phyloP scores from a whole-genome alignment of 441 rosid genomes.

The Metrosideros polymorpha region DNA sequence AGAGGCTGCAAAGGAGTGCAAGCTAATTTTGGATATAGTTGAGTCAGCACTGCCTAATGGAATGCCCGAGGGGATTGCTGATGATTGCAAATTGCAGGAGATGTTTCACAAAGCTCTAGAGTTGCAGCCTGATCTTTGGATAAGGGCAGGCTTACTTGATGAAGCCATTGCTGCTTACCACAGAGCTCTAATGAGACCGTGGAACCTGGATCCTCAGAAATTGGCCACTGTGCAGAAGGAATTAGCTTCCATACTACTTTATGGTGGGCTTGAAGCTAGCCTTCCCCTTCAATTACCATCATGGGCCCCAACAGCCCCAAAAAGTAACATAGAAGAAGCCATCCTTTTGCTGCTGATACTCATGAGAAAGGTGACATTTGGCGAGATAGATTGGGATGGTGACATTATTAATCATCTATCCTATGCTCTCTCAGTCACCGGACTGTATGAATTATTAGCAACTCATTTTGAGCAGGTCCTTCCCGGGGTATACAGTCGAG shows the following conservation, averaged over 20 bases:
- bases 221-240: conserved; percentile 68
- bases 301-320: conserved; percentile 30
- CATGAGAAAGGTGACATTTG: conserved; percentile 50
- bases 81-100: conserved; percentile 67
- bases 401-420: conserved; percentile 78
- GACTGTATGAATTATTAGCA: conserved; percentile 59
- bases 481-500: conserved; percentile 60
- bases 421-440: conserved; percentile 65
- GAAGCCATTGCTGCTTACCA: conserved; percentile 70
- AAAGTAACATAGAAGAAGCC: conserved; percentile 69
- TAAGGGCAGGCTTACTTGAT: conserved; percentile 47
- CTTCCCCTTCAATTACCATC: conserved; percentile 29
- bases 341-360: conserved; percentile 63
- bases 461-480: conserved; percentile 60
- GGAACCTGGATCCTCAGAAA: conserved; percentile 75
- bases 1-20: conserved; percentile 94
- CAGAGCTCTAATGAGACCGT: conserved; percentile 56
- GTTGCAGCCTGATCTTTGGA: conserved; percentile 74
- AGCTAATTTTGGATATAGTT: conserved; percentile 51
- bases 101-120: conserved; percentile 71
- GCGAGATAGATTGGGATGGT: conserved; percentile 69
- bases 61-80: conserved; percentile 40
- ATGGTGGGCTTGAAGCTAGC: conserved; percentile 60
- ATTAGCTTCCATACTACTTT: conserved; percentile 64
- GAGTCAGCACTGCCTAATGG: conserved; percentile 76